Conservation (phyloP, 2,329 filamentous ascomycete species). For the Beauveria sp. region DNA sequence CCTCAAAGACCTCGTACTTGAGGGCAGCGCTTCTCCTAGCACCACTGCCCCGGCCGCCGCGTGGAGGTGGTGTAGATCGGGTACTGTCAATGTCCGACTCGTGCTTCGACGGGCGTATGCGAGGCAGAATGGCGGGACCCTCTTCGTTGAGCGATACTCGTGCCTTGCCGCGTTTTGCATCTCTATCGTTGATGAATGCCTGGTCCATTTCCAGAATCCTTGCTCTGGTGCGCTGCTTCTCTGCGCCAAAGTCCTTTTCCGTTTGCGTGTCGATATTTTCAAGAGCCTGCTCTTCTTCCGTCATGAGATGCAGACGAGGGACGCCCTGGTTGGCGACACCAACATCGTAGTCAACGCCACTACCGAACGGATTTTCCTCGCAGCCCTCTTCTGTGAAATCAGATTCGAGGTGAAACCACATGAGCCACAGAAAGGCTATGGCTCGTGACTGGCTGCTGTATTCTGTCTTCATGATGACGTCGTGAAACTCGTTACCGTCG, state of each 20-base stretch:
- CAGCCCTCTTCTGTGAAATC: slow-evolving; percentile 87
- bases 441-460: slow-evolving; percentile 77
- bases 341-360: slow-evolving; percentile 56
- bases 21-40: slow-evolving; percentile 38
- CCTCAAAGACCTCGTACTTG: slow-evolving; percentile 54
- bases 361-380: slow-evolving; percentile 82
- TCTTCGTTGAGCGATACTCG: slow-evolving; percentile 38
- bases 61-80: slow-evolving; percentile 35
- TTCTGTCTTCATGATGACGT: slow-evolving; percentile 86
- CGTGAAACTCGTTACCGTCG: slow-evolving; percentile 81
- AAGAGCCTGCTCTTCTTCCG: slow-evolving; percentile 52
- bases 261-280: slow-evolving; percentile 71
- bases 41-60: slow-evolving; percentile 20
- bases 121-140: slow-evolving; percentile 51
- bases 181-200: slow-evolving; percentile 55
- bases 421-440: slow-evolving; percentile 87
- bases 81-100: slow-evolving; percentile 41
- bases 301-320: slow-evolving; percentile 58
- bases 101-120: slow-evolving; percentile 56
- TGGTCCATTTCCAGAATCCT: slow-evolving; percentile 71
- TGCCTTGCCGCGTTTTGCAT: slow-evolving; percentile 47
- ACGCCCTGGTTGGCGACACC: slow-evolving; percentile 62
- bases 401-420: slow-evolving; percentile 98
- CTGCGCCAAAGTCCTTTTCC: slow-evolving; percentile 62
- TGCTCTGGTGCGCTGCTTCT: slow-evolving; percentile 67